phyloP scores from a whole-genome alignment of 2,329 filamentous ascomycete genomes.

The Coccinonectria pachysandricola region DNA sequence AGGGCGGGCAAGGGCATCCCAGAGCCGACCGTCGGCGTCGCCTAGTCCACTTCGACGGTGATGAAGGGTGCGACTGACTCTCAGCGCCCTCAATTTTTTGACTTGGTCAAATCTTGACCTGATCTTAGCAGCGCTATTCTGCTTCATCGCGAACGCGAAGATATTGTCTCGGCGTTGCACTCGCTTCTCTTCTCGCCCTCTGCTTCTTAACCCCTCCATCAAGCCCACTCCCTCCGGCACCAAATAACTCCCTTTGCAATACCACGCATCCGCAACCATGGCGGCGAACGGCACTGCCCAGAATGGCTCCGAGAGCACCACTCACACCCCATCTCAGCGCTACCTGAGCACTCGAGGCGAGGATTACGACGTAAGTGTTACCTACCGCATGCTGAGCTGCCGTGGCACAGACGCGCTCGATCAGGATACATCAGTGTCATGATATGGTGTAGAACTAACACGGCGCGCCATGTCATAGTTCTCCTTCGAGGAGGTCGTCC shows the following conservation, averaged over 20 bases:
- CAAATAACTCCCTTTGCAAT: no score
- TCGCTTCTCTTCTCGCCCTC: constrained; percentile 3
- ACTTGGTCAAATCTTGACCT: no score
- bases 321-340: constrained; percentile 35
- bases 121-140: no score
- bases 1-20: constrained; percentile 1
- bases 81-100: constrained; percentile 4
- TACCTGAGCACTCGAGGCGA: constrained; percentile 43
- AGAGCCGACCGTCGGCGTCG: constrained; percentile 10
- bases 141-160: no score
- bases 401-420: no score
- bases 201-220: constrained; percentile 1
- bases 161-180: no score
- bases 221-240: no score
- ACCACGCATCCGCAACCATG: constrained; percentile 29
- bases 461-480: no score
- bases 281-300: constrained; percentile 29
- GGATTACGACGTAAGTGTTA: constrained; percentile 36
- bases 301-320: constrained; percentile 23
- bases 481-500: constrained; percentile 67
- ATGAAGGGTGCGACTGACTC: constrained; percentile 2
- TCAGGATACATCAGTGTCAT: no score
- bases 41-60: constrained; percentile 1
- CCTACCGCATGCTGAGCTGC: no score
- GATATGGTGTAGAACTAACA: no score